phyloP scores from a whole-genome alignment of 805 yeast genomes.

The Jamesozyma gamospora region DNA sequence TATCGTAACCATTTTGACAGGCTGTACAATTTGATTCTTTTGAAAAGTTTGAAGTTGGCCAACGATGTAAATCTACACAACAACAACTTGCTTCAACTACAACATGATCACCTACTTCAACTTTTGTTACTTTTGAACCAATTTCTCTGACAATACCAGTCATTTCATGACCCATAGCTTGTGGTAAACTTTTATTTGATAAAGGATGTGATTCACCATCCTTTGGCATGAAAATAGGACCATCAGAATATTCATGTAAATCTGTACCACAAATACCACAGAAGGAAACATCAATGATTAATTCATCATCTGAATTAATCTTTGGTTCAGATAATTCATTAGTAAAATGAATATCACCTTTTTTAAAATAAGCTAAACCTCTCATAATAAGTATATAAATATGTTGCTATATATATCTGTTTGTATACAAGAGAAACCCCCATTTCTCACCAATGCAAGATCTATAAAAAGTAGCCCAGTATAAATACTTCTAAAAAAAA shows the following conservation, averaged over 20 bases:
- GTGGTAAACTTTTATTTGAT: slow-evolving; percentile 34
- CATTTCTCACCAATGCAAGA: too few relatives aligned
- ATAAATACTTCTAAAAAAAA: too few relatives aligned
- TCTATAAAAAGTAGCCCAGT: too few relatives aligned
- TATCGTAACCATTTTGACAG: slow-evolving; percentile 44
- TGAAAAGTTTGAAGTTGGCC: slow-evolving; percentile 25
- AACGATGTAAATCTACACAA: slow-evolving; percentile 39
- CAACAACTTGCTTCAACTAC: slow-evolving; percentile 53
- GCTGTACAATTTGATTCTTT: slow-evolving; percentile 9
- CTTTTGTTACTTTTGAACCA: slow-evolving; percentile 37
- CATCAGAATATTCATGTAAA: slow-evolving; percentile 45
- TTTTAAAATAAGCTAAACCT: slow-evolving; percentile 39
- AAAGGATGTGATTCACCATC: slow-evolving; percentile 30
- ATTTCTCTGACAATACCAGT: slow-evolving; percentile 37
- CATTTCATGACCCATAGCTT: slow-evolving; percentile 46
- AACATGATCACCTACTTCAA: slow-evolving; percentile 48
- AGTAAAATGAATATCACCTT: slow-evolving; percentile 35
- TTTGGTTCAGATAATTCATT: slow-evolving; percentile 29
- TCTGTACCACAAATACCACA: slow-evolving; percentile 59
- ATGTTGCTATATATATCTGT: too few relatives aligned
- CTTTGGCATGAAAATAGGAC: slow-evolving; percentile 46
- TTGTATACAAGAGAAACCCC: too few relatives aligned
- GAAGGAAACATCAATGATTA: slow-evolving; percentile 34
- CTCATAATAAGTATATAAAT: slow-evolving; percentile 30
- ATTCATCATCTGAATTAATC: slow-evolving; percentile 30